These are phyloP conservation scores for Colletotrichum liaoningense DNA, from an alignment of 2,329 filamentous ascomycete genomes.

Conservation along the genomic window DNA sequence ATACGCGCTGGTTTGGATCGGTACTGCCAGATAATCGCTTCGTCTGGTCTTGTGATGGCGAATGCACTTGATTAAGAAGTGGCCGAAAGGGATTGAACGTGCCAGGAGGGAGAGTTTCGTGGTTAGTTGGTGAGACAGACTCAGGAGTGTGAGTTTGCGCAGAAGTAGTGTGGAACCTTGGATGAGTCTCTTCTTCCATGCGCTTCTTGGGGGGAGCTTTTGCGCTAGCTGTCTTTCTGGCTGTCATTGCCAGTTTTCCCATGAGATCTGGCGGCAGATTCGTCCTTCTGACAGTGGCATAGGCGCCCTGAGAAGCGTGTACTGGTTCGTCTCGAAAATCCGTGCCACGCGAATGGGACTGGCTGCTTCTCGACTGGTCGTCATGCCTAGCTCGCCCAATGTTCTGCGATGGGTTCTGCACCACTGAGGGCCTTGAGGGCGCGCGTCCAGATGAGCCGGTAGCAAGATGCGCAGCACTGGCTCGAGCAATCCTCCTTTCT, in stretches of 20 bases:
- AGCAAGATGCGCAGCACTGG: neutral
- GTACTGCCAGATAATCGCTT: neutral
- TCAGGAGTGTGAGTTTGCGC: neutral
- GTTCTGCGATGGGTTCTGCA: neutral
- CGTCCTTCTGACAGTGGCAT: constrained; percentile 1
- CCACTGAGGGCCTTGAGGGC: neutral
- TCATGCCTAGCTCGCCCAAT: neutral
- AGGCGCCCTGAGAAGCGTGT: neutral
- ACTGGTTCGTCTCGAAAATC: neutral
- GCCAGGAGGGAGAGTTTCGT: neutral
- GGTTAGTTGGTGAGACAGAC: neutral
- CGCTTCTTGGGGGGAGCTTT: neutral
- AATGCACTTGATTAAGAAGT: neutral
- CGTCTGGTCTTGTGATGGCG: neutral
- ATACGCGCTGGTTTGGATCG: neutral
- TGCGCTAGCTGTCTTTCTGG: constrained; percentile 12
- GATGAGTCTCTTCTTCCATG: neutral
- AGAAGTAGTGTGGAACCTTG: neutral
- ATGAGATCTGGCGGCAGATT: constrained; percentile 18
- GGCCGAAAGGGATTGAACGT: neutral
- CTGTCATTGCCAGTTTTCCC: constrained; percentile 8
- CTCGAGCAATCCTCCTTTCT: neutral
- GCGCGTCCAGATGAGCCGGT: neutral
- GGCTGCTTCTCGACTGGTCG: neutral
- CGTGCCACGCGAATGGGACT: neutral